Percentiles rank a stretch among this genome's conserved stretches.
Evolutionary conservation across 2,329 filamentous ascomycete genomes (phyloP).

Genomic region (Penicillium sp.): DNA sequence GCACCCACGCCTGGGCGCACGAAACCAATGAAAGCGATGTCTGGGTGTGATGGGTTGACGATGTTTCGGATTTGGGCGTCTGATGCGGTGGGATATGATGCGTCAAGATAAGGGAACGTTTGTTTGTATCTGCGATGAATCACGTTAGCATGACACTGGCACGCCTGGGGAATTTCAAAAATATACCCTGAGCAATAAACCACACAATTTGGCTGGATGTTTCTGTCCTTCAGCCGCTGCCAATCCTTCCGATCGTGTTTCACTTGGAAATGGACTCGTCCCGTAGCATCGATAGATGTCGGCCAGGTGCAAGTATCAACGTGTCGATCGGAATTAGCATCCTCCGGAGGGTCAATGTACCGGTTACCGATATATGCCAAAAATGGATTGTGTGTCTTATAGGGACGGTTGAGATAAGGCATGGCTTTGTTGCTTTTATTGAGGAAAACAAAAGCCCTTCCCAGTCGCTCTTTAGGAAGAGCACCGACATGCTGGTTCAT

Average conservation of each 20-base stretch:
- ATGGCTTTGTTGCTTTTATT: slow-evolving; percentile 19
- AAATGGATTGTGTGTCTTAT: slow-evolving; percentile 10
- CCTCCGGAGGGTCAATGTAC: slow-evolving; percentile 15
- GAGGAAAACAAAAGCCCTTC: slow-evolving; percentile 14
- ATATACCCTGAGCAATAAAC: slow-evolving; percentile 13
- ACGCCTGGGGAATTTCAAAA: too few relatives aligned
- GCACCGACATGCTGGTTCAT: slow-evolving; percentile 16
- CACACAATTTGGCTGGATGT: slow-evolving; percentile 11
- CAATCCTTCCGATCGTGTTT: slow-evolving; percentile 12
- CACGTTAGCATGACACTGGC: background rate
- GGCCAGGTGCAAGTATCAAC: slow-evolving; percentile 20
- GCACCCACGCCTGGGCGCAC: slow-evolving; percentile 15
- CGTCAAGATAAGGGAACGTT: slow-evolving; percentile 15
- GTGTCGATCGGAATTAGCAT: slow-evolving; percentile 9
- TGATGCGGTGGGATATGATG: slow-evolving; percentile 12
- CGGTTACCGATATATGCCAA: slow-evolving; percentile 13
- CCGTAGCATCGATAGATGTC: slow-evolving; percentile 10
- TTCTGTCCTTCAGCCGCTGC: slow-evolving; percentile 11
- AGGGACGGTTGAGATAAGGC: slow-evolving; percentile 17
- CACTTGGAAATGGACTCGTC: slow-evolving; percentile 11
- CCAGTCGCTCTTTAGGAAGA: slow-evolving; percentile 12
- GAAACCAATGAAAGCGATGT: slow-evolving; percentile 16
- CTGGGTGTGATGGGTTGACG: slow-evolving; percentile 7
- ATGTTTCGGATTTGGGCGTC: slow-evolving; percentile 14
- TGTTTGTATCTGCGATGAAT: slow-evolving; percentile 7